Base-by-base conservation (phyloP, 2,329 filamentous ascomycete species). In the Zymoseptoria pseudotritici region DNA sequence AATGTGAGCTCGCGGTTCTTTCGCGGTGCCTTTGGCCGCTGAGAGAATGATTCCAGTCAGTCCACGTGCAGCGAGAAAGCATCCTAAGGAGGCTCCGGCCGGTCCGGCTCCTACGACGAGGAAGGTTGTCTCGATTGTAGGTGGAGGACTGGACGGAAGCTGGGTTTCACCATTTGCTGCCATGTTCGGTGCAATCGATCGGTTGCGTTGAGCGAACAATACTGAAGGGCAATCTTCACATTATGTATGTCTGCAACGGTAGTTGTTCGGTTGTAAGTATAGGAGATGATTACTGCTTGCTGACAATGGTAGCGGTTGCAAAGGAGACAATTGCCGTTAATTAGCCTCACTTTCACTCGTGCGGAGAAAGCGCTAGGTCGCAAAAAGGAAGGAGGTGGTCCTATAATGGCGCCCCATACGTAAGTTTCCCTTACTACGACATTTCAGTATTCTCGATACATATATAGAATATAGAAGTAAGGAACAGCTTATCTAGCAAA, bases 1-100 rank as follows among this genome's bases (percentile, higher is more conserved):
- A 58, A 85, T 83, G 66, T 86, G 83, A 1, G 83, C 83, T 46
- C 83, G 74, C 1, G 83, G 83, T 0, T 82, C 84, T 59, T 81
- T 73, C 1, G 83, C 81, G 0, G 79, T 83, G 2, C 78, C 77
- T 0, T 80, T 70, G 0, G 78, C 76, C 2, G 76, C 68, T 6
- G 78, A 77, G 55, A 86, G 75, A 63, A 86, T 78, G 52, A 86
- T 76, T 0, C 84, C 84, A 29, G 72, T 79, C 3, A 82, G 69
- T 1, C 67, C 67, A 63, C 73, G 63, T 21, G 66, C 66, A 21
- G 70, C 66, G 50, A 73, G 68, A 57, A 73, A 73, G 62, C 65
- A 70, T 21, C 69, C 71, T 17, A 73, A 60, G 2, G 69, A 67
- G 21, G 70, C 70, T n/a, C 71, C 71, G 53, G 71, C 71, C 24